Base-by-base conservation (phyloP, 2,329 filamentous ascomycete species). In the Aciculosporium take region DNA sequence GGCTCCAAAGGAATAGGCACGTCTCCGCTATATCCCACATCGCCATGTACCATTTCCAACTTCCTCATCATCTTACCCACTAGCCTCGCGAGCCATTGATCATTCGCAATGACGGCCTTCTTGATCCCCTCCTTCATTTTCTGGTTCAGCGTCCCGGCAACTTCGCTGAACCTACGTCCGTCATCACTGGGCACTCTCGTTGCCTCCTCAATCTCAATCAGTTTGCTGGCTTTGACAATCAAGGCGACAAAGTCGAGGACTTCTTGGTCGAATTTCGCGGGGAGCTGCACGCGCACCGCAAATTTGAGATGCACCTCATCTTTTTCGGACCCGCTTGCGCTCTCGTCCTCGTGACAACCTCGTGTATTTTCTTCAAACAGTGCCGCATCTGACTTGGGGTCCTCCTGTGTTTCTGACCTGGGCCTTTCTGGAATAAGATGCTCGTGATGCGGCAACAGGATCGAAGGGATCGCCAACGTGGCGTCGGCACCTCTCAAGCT, bases 71-170 rank as follows among this genome's bases (percentile, higher is more conserved):
- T n/a, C 13, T 37, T 44, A 7, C 42, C 42, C 27, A 44, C 42
- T 13, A 44, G 33, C 23, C 27, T 44, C 20, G 42, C 37, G 7
- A 44, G 25, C 42, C 37, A 37, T 12, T 44, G 37, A n/a, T 44
- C 49, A 27, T 50, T 45, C 38, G 53, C 51, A 13, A 54, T 47
- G 12, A 54, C 53, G 43, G 51, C 37, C 32, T 52, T 47, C 27
- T 52, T 46, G 31, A 56, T 50, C 48, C 83, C 86, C 46, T 66
- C 68, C 44, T 63, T 63, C 46, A 81, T 59, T 43, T 87, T 68
- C 45, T 56, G 59, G 18, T 40, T 44, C 25, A 44, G 23, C 1
- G 33, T 13, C 5, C 42, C 37, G 5, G 42, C 31, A 7, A 44
- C 20, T 13, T 44, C 42, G 17, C 27, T 44, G n/a, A 44, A 18